Percentiles rank a stretch among this genome's conserved stretches.
Evolutionary conservation across 129 eudicot genomes (phyloP).

Genomic region (Silybum marianum): DNA sequence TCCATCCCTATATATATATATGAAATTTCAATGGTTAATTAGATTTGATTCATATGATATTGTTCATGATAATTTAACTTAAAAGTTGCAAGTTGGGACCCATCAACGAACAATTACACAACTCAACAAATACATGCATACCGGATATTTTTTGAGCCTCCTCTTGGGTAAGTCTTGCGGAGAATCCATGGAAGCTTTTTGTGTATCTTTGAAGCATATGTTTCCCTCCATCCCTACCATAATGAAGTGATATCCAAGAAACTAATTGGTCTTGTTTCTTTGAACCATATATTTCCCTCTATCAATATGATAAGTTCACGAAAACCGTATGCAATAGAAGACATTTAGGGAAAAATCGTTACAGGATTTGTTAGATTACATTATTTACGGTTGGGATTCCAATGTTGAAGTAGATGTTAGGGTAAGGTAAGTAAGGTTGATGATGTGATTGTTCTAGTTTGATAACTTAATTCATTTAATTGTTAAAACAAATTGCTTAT

Average conservation of each 20-base stretch:
- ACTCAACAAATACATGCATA: neutral
- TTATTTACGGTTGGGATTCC: too few species aligned
- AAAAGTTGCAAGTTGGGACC: neutral
- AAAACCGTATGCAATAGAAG: too few species aligned
- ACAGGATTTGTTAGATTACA: too few species aligned
- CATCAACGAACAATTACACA: constrained; percentile 24
- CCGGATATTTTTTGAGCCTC: constrained; percentile 9
- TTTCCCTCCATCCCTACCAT: neutral
- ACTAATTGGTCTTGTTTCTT: too few species aligned
- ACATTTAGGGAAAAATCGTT: too few species aligned
- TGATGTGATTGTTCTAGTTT: too few species aligned
- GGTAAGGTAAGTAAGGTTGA: too few species aligned
- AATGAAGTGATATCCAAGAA: neutral
- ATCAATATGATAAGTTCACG: too few species aligned
- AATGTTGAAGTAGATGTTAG: too few species aligned
- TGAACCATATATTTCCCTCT: too few species aligned
- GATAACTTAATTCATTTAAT: too few species aligned
- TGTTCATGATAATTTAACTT: neutral
- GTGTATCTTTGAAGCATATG: constrained; percentile 13
- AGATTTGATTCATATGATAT: neutral
- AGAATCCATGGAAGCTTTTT: constrained; percentile 21
- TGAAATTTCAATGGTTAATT: neutral
- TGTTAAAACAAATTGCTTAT: too few species aligned
- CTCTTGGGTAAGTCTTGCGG: constrained; percentile 5
- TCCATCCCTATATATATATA: constrained; percentile 24